These are phyloP conservation scores for Microbotryum silenes-acaulis DNA, from an alignment of 1,284 basidiomycete genomes.

Conservation along the genomic window DNA sequence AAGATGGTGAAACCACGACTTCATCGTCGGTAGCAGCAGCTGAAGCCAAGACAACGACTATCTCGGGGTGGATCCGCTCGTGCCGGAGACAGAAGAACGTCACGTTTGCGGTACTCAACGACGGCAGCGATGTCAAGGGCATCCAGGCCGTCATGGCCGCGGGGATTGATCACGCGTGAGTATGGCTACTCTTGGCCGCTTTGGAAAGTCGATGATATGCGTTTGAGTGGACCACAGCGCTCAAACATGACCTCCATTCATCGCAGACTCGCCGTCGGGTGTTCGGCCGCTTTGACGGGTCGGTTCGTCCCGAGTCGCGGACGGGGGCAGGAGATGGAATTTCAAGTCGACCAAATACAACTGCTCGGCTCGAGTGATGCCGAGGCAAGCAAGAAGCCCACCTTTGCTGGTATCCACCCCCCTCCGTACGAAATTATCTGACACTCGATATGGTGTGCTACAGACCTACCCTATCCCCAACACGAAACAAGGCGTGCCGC, in stretches of 20 bases:
- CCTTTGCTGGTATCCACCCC: neutral
- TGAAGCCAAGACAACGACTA: neutral
- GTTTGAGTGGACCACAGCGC: neutral
- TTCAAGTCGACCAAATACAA: constrained; percentile 58
- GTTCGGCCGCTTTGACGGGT: constrained; percentile 44
- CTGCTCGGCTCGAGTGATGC: constrained; percentile 71
- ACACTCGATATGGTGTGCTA: too few relatives aligned
- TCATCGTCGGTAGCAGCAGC: neutral
- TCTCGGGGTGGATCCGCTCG: constrained; percentile 72
- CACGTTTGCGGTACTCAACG: constrained; percentile 71
- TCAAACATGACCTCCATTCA: constrained; percentile 38
- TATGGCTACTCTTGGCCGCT: neutral
- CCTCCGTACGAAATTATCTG: neutral
- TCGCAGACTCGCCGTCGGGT: constrained; percentile 26
- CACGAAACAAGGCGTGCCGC: constrained; percentile 40
- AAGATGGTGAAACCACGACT: too few relatives aligned
- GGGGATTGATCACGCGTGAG: constrained; percentile 37
- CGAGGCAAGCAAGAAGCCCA: constrained; percentile 54
- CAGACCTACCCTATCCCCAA: constrained; percentile 31
- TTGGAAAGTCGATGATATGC: neutral
- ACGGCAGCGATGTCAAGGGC: constrained; percentile 61
- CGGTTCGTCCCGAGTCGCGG: constrained; percentile 59
- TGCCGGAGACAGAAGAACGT: constrained; percentile 77
- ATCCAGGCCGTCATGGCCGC: constrained; percentile 69
- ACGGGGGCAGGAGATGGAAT: constrained; percentile 60